phyloP scores from a whole-genome alignment of 257 asterid species.

The Lycium barbarum region DNA sequence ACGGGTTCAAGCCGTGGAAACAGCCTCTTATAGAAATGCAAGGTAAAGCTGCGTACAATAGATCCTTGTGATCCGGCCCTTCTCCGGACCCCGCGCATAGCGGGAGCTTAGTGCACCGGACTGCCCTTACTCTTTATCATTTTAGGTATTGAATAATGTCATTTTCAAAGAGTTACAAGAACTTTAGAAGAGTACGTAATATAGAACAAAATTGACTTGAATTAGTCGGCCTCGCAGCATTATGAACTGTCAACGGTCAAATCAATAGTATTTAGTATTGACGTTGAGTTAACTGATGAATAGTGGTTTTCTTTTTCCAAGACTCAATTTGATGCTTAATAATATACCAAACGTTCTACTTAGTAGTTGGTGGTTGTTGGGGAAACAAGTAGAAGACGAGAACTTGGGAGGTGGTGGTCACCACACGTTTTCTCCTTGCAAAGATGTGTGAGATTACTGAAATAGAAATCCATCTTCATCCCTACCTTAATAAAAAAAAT shows the following conservation, averaged over 20 bases:
- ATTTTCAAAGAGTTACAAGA: not conserved
- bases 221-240: not conserved
- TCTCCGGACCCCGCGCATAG: too few relatives aligned
- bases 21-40: too few relatives aligned
- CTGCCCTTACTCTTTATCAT: too few relatives aligned
- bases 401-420: not conserved
- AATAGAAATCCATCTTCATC: too few relatives aligned
- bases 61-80: too few relatives aligned
- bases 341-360: not conserved
- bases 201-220: slow-evolving; percentile 1
- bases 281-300: not conserved
- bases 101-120: too few relatives aligned
- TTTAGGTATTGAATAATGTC: not conserved
- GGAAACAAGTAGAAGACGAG: too few relatives aligned
- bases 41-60: too few relatives aligned
- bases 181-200: not conserved
- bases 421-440: too few relatives aligned
- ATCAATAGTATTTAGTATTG: not conserved
- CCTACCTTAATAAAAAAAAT: too few relatives aligned
- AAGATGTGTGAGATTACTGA: too few relatives aligned
- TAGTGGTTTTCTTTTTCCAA: not conserved
- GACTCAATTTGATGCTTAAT: not conserved
- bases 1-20: too few relatives aligned
- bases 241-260: not conserved
- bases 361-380: not conserved